Conservation (phyloP, 1,284 basidiomycete genomes). For the Schizophyllum commune region DNA sequence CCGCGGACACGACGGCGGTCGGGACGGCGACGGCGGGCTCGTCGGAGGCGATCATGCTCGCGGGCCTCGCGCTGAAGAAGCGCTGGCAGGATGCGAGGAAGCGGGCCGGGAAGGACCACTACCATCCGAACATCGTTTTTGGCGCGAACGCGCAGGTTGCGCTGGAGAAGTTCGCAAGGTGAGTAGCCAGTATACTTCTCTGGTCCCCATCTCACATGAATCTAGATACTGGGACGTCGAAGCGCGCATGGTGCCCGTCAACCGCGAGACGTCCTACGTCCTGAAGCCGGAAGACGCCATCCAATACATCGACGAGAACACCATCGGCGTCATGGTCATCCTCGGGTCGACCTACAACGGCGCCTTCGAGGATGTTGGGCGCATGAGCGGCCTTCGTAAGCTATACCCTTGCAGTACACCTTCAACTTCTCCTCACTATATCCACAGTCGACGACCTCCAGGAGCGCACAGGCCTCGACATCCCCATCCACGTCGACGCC, state of each 20-base stretch:
- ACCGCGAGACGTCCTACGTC: constrained; percentile 45
- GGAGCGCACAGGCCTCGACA: constrained; percentile 47
- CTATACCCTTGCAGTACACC: constrained; percentile 5
- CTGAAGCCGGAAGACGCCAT: constrained; percentile 61
- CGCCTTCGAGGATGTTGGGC: constrained; percentile 62
- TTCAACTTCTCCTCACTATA: background rate
- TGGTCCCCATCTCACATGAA: background rate
- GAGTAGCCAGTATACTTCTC: background rate
- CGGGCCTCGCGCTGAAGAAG: constrained; percentile 68
- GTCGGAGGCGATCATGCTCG: constrained; percentile 70
- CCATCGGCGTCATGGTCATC: constrained; percentile 54
- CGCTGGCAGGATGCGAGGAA: constrained; percentile 66
- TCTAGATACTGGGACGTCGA: constrained; percentile 60
- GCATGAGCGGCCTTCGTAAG: constrained; percentile 49
- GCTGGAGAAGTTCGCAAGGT: constrained; percentile 69
- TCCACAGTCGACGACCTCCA: constrained; percentile 49
- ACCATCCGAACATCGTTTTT: constrained; percentile 66
- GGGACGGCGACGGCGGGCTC: constrained; percentile 72
- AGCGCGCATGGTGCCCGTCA: constrained; percentile 47
- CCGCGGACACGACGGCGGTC: constrained; percentile 41
- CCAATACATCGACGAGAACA: constrained; percentile 67
- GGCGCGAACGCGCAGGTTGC: constrained; percentile 83
- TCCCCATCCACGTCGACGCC: constrained; percentile 57
- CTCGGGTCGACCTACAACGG: constrained; percentile 67
- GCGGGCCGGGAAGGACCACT: constrained; percentile 53